These are phyloP conservation scores for Fragaria iinumae DNA, from an alignment of 306 rosid genomes.

Conservation along the genomic window DNA sequence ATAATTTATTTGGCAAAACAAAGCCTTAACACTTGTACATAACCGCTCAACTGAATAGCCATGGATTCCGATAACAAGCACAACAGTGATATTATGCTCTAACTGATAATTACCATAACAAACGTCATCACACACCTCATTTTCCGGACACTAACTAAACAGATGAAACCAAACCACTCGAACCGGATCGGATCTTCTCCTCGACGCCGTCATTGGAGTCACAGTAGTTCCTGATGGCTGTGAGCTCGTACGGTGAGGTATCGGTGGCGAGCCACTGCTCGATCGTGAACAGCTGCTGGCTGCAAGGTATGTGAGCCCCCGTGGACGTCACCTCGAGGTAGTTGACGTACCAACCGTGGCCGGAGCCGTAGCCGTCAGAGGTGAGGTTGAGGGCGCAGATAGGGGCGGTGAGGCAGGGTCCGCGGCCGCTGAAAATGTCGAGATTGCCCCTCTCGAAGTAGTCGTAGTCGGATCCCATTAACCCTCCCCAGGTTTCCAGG, in stretches of 20 bases:
- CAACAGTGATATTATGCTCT: background rate
- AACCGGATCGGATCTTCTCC: conserved; percentile 2
- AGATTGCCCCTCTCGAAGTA: conserved; percentile 91
- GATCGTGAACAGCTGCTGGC: conserved; percentile 42
- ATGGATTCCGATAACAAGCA: conserved; percentile 8
- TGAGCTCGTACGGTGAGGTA: conserved; percentile 59
- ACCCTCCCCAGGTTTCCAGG: conserved; percentile 71
- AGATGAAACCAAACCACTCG: background rate
- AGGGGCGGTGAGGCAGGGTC: conserved; percentile 55
- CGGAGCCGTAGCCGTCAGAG: conserved; percentile 66
- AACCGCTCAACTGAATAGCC: background rate
- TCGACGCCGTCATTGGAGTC: background rate
- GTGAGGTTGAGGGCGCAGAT: conserved; percentile 74
- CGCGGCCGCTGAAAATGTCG: conserved; percentile 80
- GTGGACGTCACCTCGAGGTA: conserved; percentile 73
- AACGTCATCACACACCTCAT: background rate
- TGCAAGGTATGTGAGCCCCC: conserved; percentile 51
- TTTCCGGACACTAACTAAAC: background rate
- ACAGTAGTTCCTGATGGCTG: conserved; percentile 50
- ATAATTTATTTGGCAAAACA: conserved; percentile 5
- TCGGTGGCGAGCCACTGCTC: conserved; percentile 92
- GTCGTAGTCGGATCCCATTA: conserved; percentile 57
- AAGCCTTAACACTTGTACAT: background rate
- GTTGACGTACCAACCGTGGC: conserved; percentile 93
- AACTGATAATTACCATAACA: background rate